phyloP scores from a whole-genome alignment of 257 asterid genomes.

The Solanum ossicruentum region DNA sequence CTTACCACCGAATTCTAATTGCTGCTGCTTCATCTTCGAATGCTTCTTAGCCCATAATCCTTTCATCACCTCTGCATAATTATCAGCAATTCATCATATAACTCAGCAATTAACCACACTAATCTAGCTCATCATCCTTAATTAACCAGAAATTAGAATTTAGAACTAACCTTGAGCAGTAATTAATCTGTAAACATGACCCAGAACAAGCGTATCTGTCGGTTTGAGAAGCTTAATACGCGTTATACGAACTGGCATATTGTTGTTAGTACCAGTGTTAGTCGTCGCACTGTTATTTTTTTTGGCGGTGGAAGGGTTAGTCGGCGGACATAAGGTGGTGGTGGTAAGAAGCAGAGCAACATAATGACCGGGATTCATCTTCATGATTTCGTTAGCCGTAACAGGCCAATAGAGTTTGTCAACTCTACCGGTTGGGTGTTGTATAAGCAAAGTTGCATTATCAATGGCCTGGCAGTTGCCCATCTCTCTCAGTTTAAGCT shows the following conservation, averaged over 20 bases:
- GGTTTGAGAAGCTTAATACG: constrained; percentile 78
- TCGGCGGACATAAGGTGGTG: constrained; percentile 38
- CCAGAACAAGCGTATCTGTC: constrained; percentile 61
- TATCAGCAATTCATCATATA: not conserved
- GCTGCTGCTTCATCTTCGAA: constrained; percentile 35
- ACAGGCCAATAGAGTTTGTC: constrained; percentile 49
- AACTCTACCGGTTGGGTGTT: constrained; percentile 68
- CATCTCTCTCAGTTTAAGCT: constrained; percentile 22
- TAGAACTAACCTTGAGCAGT: constrained; percentile 43
- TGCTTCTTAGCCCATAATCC: constrained; percentile 49
- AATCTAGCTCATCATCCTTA: not conserved
- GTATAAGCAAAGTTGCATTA: constrained; percentile 50
- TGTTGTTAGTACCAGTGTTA: not conserved
- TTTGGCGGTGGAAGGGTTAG: constrained; percentile 12
- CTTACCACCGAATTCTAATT: constrained; percentile 5
- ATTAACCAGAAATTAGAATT: not conserved
- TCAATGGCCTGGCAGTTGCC: constrained; percentile 96
- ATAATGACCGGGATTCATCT: constrained; percentile 74
- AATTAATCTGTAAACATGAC: constrained; percentile 78
- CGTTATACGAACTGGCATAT: constrained; percentile 53
- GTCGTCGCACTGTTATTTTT: not conserved
- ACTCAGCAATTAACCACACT: not conserved
- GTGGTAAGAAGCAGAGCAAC: constrained; percentile 90
- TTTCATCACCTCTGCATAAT: constrained; percentile 32
- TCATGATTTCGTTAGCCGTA: constrained; percentile 59